Evolutionary conservation across 805 yeast genomes (phyloP).

Genomic region (Wickerhamomyces alni): DNA sequence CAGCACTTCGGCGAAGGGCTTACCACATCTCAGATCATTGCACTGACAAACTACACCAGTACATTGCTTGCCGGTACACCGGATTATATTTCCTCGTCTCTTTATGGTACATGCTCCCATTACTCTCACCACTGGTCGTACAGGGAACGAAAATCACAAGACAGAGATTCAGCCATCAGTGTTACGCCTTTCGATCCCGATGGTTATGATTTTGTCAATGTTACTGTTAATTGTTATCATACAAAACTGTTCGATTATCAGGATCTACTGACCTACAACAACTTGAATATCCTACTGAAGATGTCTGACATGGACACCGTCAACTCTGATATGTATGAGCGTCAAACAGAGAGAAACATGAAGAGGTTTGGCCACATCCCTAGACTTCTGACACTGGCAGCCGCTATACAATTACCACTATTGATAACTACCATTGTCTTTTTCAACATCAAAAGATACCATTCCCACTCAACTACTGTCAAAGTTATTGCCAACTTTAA

Average conservation of each 20-base stretch:
- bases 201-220: background rate
- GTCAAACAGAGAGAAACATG: too few species aligned
- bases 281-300: background rate
- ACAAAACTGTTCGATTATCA: background rate
- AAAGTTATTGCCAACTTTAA: constrained; percentile 29
- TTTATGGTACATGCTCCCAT: constrained; percentile 6
- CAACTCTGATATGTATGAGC: too few species aligned
- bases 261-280: background rate
- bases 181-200: constrained; percentile 3
- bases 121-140: constrained; percentile 8
- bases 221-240: background rate
- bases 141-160: background rate
- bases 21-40: constrained; percentile 10
- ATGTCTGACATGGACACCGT: background rate
- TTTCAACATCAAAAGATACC: constrained; percentile 18
- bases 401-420: background rate
- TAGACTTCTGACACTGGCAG: background rate
- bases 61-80: constrained; percentile 13
- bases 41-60: constrained; percentile 22
- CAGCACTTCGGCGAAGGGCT: constrained; percentile 22
- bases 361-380: background rate
- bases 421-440: background rate
- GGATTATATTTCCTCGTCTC: constrained; percentile 6
- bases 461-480: background rate
- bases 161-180: background rate